Evolutionary conservation across 306 rosid species (phyloP).

Genomic region (Arachis hypogaea): DNA sequence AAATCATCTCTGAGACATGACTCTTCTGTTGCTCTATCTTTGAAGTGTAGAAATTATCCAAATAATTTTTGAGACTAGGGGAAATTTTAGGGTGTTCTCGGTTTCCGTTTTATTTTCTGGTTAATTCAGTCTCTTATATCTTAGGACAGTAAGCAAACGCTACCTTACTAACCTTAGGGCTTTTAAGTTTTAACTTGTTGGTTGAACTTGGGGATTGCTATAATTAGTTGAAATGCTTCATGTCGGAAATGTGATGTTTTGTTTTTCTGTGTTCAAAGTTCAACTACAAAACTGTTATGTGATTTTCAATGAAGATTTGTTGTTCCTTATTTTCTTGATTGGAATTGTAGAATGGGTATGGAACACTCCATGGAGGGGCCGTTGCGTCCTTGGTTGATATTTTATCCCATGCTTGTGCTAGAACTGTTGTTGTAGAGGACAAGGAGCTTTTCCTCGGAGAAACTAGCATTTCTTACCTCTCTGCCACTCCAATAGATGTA

Average conservation of each 20-base stretch:
- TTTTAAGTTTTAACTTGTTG: background rate
- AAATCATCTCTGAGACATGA: no score
- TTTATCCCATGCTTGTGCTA: slow-evolving; percentile 50
- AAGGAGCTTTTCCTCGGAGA: slow-evolving; percentile 55
- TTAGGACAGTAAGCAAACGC: no score
- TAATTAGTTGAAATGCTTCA: background rate
- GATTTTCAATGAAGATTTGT: background rate
- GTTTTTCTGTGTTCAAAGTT: background rate
- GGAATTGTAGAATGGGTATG: slow-evolving; percentile 49
- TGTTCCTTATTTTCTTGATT: slow-evolving; percentile 27
- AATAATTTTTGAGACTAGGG: no score
- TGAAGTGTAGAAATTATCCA: no score
- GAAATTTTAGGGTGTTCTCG: no score
- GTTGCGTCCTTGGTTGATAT: slow-evolving; percentile 46
- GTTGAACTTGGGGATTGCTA: background rate
- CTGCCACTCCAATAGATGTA: slow-evolving; percentile 45
- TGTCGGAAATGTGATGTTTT: background rate
- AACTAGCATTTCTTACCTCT: slow-evolving; percentile 50
- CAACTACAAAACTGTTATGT: background rate
- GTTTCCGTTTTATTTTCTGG: no score
- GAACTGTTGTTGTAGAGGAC: slow-evolving; percentile 51
- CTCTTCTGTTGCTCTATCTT: no score
- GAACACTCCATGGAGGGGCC: slow-evolving; percentile 52
- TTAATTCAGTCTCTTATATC: no score
- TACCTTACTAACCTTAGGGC: background rate